Base-by-base conservation (phyloP, 805 yeast genomes). In the Myxozyma vanderwaltii region DNA sequence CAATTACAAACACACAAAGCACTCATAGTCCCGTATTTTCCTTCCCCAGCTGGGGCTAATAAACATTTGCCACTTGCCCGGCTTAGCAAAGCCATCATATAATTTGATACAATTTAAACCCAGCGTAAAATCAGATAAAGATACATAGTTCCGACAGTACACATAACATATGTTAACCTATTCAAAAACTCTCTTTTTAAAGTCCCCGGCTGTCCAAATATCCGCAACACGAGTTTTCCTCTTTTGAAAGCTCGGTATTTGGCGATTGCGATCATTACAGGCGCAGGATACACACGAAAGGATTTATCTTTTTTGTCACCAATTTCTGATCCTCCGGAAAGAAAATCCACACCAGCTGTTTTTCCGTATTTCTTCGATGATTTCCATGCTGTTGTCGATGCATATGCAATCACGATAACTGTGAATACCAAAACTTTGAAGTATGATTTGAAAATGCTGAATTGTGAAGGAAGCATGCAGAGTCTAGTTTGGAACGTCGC, bases 381-480 rank as follows among this genome's bases (percentile, higher is more conserved):
- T 31, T 21, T 51, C 38, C 39, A 51, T 15, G 55, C 29, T 6
- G 41, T 24, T 7, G 19, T 23, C 2, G 48, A 19, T n/a, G 44
- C 38, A 19, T 41, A 41, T 17, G 40, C 49, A 13, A 52, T 26
- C 10, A 46, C 56, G 13, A 23, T 58, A n/a, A 63, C 15, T 1
- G 67, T 54, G n/a, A 63, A 29, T 24, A 55, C 24, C 31, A 56
- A 27, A 19, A 56, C 26, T 19, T 39, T 59, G 24, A 53, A 63
- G 46, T 65, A 65, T 10, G 44, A 27, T 21, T 59, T 27, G 53
- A 64, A 65, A 13, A 65, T 61, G 26, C 56, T 59, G 31, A 65
- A 56, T 41, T 64, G 68, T 24, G 63, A 59, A 26, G 67, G 68
- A 13, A 65, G 51, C 45, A 65, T 23, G 57, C 69, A 70, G n/a